Evolutionary conservation across 2,329 filamentous ascomycete species (phyloP), one percentile per base, ranked within the genome.

Genomic region (Monosporascus cannonballus): DNA sequence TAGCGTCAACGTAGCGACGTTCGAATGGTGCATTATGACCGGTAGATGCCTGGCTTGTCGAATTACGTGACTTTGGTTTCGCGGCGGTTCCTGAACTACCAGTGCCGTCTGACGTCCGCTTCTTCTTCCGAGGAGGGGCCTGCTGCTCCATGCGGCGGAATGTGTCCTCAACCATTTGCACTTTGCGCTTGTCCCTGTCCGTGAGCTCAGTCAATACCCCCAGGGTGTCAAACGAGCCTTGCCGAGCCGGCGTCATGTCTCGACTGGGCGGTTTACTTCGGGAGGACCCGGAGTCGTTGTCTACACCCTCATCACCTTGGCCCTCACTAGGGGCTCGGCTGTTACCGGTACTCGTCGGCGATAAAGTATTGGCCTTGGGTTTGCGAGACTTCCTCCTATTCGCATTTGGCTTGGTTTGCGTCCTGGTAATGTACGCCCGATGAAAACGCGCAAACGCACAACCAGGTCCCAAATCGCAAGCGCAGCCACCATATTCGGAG

Each of bases 401-500:
- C 3, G 53, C 55, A 44, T 65, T 66, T 4, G 69, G 53, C 27
- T 72, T 75, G 6, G 68, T 54, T 22, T 79, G 76, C 14, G 69
- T 64, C 52, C 75, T 78, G 41, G 69, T 68, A 52, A 79, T 69
- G 61, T 84, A 83, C 50, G 78, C 80, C 49, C 79, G 75, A 62
- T 84, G 80, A 58, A 86, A 86, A 20, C 81, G 79, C 54, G 75
- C 76, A 69, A 87, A 86, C 2, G 82, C 80, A 61, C 84, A 87
- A 53, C 85, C 80, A 41, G 74, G 71, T 7, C 81, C 82, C 15
- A 83, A 67, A 52, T 86, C 80, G 67, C 89, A 93, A 4, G 88
- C 89, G 69, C 89, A 93, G 18, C 87, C 88, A 18, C 89, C 89
- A 61, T 90, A 88, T 65, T 91, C 87, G 18, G 87, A 86, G 6